These are phyloP conservation scores for Cutaneotrichosporon spelunceum DNA, from an alignment of 1,284 basidiomycete genomes.

Conservation along the genomic window DNA sequence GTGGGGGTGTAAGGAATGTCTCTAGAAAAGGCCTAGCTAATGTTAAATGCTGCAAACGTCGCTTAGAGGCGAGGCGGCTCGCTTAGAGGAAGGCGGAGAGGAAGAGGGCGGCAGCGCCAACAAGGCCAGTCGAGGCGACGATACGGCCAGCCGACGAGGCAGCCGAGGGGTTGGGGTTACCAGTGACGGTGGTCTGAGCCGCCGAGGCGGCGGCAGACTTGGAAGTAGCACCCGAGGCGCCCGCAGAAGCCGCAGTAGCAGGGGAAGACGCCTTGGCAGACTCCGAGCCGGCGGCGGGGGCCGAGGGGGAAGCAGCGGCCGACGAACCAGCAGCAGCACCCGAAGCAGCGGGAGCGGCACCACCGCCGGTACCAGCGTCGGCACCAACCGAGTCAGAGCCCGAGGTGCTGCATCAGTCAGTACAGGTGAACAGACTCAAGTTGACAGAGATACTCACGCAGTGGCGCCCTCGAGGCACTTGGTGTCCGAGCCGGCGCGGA, in stretches of 20 bases:
- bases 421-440: not conserved
- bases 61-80: no score
- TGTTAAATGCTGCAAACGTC: conserved; percentile 3
- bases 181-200: conserved; percentile 8
- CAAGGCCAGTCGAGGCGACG: conserved; percentile 23
- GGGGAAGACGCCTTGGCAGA: conserved; percentile 5
- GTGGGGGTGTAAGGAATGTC: conserved; percentile 10
- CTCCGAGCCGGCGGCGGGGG: conserved; percentile 9
- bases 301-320: no score
- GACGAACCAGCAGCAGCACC: not conserved
- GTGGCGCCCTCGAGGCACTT: conserved; percentile 27
- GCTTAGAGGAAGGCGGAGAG: conserved; percentile 33
- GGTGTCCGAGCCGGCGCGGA: conserved; percentile 15
- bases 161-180: conserved; percentile 12
- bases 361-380: conserved; percentile 1
- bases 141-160: conserved; percentile 15
- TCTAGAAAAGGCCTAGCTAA: conserved; percentile 9
- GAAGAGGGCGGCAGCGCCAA: conserved; percentile 31
- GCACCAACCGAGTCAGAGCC: conserved; percentile 11
- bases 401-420: conserved; percentile 7
- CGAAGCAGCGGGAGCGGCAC: conserved; percentile 15
- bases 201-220: conserved; percentile 16
- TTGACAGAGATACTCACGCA: not conserved
- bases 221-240: conserved; percentile 1
- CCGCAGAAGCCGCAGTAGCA: conserved; percentile 9